phyloP scores from a whole-genome alignment of 2,329 filamentous ascomycete genomes.

The Akanthomyces muscarius region DNA sequence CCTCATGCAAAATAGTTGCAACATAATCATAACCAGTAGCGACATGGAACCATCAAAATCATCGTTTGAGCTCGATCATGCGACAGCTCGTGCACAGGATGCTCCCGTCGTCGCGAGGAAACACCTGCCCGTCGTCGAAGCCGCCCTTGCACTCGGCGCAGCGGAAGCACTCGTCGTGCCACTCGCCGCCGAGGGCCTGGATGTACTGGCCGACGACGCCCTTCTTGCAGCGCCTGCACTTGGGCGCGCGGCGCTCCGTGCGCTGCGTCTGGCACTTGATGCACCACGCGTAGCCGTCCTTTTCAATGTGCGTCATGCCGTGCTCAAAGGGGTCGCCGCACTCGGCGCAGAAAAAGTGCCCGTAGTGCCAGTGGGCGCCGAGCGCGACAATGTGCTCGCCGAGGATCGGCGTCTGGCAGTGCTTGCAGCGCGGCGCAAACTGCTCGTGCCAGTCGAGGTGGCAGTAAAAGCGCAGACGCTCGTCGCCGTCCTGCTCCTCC shows the following conservation, averaged over 20 bases:
- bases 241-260: constrained; percentile 80
- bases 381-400: constrained; percentile 92
- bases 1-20: constrained; percentile 1
- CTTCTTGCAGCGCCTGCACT: constrained; percentile 79
- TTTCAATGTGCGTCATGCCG: constrained; percentile 74
- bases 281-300: constrained; percentile 97
- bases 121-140: constrained; percentile 63
- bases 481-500: constrained; percentile 68
- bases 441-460: constrained; percentile 98
- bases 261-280: constrained; percentile 87
- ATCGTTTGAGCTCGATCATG: constrained; percentile 55
- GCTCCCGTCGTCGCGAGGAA: constrained; percentile 51
- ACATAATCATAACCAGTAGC: not conserved
- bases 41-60: constrained; percentile 19
- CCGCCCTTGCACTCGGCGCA: constrained; percentile 61
- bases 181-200: constrained; percentile 82
- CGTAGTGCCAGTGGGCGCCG: constrained; percentile 92
- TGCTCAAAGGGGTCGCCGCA: constrained; percentile 90
- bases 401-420: constrained; percentile 93
- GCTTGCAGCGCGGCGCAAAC: constrained; percentile 89
- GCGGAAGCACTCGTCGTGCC: constrained; percentile 89
- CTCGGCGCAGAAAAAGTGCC: constrained; percentile 98
- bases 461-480: constrained; percentile 81
- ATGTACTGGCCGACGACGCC: constrained; percentile 89
- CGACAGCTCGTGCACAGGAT: constrained; percentile 61